A percentile compares a stretch with the other conserved stretches of the same genome.
These are phyloP conservation scores for Tuctoria greenei DNA, from an alignment of 176 grass and related monocot species.

Conservation along the genomic window DNA sequence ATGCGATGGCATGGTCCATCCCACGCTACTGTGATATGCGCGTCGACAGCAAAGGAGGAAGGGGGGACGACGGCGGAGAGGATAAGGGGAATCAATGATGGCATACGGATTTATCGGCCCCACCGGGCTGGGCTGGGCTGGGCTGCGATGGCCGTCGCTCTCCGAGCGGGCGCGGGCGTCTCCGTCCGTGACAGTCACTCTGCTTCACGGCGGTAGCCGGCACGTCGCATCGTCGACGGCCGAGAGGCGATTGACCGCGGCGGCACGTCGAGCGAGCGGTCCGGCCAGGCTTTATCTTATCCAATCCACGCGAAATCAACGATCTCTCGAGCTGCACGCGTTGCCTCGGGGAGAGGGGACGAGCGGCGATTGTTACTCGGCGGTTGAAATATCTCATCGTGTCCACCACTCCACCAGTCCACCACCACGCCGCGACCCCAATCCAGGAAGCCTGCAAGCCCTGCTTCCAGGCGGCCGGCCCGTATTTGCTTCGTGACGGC, in stretches of 20 bases:
- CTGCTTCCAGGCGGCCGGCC: too few species aligned
- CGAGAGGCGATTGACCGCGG: neutral
- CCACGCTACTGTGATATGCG: too few species aligned
- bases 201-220: neutral
- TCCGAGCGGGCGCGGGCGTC: neutral
- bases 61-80: neutral
- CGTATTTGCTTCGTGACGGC: too few species aligned
- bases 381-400: neutral
- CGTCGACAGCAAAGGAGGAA: neutral
- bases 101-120: neutral
- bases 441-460: neutral
- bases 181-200: constrained; percentile 36
- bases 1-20: neutral
- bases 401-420: too few species aligned
- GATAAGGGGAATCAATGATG: neutral
- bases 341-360: neutral
- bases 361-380: too few species aligned
- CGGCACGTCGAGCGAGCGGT: neutral
- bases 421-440: too few species aligned
- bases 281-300: neutral
- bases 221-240: neutral
- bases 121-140: too few species aligned
- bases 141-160: neutral
- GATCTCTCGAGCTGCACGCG: neutral
- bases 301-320: constrained; percentile 15